Base-by-base conservation (phyloP, 2,329 filamentous ascomycete genomes). In the Lachnellula arida region DNA sequence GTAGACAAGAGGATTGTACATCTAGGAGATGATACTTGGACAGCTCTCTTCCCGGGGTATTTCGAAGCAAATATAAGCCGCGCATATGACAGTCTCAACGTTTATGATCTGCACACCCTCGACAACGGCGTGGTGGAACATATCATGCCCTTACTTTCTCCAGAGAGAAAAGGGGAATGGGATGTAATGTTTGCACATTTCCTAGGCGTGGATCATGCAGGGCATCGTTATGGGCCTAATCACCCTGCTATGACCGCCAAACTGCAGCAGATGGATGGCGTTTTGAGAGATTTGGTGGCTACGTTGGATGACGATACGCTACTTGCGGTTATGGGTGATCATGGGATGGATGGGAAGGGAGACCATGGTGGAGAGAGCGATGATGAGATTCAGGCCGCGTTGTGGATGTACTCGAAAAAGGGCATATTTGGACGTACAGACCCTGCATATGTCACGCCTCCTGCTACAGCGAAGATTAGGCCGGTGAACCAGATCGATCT, bases 321-420 rank as follows among this genome's bases (percentile, higher is more conserved):
- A 22, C 76, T 99, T 37, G 85, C 99, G 19, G 89, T 99, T 14
- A 96, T 99, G 91, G 94, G 94, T n/a, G 94, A 99, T 70, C 94
- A 99, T 69, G 94, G 94, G 11, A 99, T 99, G 94, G 94, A 99
- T 71, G 78, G 82, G 58, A 97, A 99, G 75, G 94, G 94, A 17
- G 94, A 99, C 63, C 94, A 99, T 68, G 94, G 94, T n/a, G 94
- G 94, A 53, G 94, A 99, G 75, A 97, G 93, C 34, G 90, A 97
- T 64, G 91, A 97, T 61, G 94, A 99, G 71, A 84, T 99, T 6
- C 86, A 99, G 72, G 91, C 94, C 54, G 91, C 94, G 2, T 73
- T 99, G 47, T 99, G 94, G 93, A 96, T 99, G 91, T 99, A 97
- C 71, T 96, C 94, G 1, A 96, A 92, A 72, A 86, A 84, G 64